These are phyloP conservation scores for Aspergillus steynii DNA, from an alignment of 495 filamentous ascomycete genomes.

Conservation along the genomic window DNA sequence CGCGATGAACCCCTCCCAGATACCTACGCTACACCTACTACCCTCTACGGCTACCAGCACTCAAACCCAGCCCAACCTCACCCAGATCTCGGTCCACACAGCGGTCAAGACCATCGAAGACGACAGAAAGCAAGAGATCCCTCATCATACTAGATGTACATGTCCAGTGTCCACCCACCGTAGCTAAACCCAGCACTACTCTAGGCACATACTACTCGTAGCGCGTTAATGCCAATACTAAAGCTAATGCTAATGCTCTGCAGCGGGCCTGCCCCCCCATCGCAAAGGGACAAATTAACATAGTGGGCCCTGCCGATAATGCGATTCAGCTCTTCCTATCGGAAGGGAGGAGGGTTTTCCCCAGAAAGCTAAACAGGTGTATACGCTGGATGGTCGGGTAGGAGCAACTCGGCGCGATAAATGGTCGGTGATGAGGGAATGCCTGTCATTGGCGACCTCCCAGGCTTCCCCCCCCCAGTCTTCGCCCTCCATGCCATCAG, in stretches of 20 bases:
- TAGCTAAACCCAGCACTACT: not conserved
- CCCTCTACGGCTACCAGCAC: not conserved
- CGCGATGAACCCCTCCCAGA: not conserved
- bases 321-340: conserved; percentile 12
- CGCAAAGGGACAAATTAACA: conserved; percentile 7
- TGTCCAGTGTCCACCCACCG: not conserved
- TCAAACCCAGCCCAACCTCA: not conserved
- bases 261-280: not conserved
- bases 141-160: not conserved
- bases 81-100: not conserved
- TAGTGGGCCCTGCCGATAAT: conserved; percentile 10
- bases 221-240: too few relatives aligned
- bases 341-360: conserved; percentile 13
- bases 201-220: too few relatives aligned
- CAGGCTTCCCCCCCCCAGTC: too few relatives aligned
- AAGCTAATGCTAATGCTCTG: not conserved
- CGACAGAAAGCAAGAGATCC: not conserved
- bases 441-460: conserved; percentile 4
- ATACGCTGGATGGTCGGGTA: not conserved
- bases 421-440: conserved; percentile 15
- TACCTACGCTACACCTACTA: not conserved
- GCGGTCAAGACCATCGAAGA: not conserved
- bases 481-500: conserved; percentile 11
- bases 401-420: conserved; percentile 5
- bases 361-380: conserved; percentile 17